Evolutionary conservation across 2,329 filamentous ascomycete species (phyloP).

Genomic region (Neofusicoccum parvum): DNA sequence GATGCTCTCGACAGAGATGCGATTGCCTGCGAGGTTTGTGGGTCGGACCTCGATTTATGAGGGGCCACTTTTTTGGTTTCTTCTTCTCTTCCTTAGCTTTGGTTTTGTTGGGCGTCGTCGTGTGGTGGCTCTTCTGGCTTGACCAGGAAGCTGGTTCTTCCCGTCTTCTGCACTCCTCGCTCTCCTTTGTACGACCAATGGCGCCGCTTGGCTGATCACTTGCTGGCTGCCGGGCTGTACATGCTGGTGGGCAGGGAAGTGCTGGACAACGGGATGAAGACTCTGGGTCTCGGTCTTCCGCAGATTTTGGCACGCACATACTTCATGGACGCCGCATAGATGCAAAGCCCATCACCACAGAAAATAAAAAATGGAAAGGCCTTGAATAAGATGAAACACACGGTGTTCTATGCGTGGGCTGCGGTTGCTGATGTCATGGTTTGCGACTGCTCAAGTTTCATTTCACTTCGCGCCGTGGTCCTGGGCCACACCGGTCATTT

Average conservation of each 20-base stretch:
- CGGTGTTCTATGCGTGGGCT: not conserved
- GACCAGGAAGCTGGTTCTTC: not conserved
- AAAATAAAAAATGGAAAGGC: constrained; percentile 17
- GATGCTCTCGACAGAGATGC: not conserved
- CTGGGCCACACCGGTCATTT: not conserved
- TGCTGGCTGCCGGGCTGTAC: constrained; percentile 10
- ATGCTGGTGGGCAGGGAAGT: too few species aligned
- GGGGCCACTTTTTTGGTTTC: not conserved
- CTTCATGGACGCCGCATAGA: not conserved
- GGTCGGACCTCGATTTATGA: not conserved
- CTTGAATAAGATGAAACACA: constrained; percentile 7
- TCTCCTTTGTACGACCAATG: not conserved
- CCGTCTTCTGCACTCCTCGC: not conserved
- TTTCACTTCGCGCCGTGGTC: not conserved
- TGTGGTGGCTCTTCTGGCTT: constrained; percentile 6
- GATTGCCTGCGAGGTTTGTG: not conserved
- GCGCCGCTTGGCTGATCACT: not conserved
- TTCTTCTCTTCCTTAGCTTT: not conserved
- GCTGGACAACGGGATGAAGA: too few species aligned
- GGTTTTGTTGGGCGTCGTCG: not conserved
- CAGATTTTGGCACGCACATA: not conserved
- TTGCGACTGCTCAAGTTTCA: not conserved
- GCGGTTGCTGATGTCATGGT: not conserved
- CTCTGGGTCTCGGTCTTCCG: not conserved
- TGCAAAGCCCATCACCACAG: not conserved